Percentiles rank a stretch among this genome's conserved stretches.
phyloP scores from a whole-genome alignment of 768 basidiomycete genomes.

The Tephrocybe rancida region DNA sequence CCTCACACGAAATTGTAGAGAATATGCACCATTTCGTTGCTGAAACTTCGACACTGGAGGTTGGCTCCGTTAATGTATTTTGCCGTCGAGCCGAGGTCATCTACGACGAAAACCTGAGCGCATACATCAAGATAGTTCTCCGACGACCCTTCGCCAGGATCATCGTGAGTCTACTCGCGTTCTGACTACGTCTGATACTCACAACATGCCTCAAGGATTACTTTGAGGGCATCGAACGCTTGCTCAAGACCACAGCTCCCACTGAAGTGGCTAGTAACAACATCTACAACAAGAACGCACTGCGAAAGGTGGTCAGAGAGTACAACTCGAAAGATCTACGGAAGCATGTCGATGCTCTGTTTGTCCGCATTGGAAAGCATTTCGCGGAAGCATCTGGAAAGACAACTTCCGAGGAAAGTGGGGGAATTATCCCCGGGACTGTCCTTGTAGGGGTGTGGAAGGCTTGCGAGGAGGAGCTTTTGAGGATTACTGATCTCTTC shows the following conservation, averaged over 20 bases:
- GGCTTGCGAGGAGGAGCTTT: conserved; percentile 84
- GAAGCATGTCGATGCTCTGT: conserved; percentile 83
- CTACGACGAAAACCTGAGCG: conserved; percentile 86
- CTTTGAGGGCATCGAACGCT: conserved; percentile 90
- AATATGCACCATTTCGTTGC: conserved; percentile 96
- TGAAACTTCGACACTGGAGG: conserved; percentile 73
- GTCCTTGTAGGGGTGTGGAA: conserved; percentile 89
- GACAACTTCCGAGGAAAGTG: conserved; percentile 55
- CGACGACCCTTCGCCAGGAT: conserved; percentile 85
- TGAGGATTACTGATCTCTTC: conserved; percentile 73
- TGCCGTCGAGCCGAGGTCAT: conserved; percentile 75
- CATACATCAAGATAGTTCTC: conserved; percentile 87
- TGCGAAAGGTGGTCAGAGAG: conserved; percentile 89
- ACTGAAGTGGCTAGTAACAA: conserved; percentile 75
- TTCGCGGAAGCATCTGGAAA: conserved; percentile 84
- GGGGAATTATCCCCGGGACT: conserved; percentile 57
- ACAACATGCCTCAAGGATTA: conserved; percentile 66
- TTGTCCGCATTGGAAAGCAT: conserved; percentile 94
- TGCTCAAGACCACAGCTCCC: conserved; percentile 78
- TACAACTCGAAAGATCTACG: conserved; percentile 87
- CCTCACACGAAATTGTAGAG: conserved; percentile 50
- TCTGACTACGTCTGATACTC: background rate
- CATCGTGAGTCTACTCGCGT: conserved; percentile 57
- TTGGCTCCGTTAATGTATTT: conserved; percentile 63
- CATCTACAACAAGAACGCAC: conserved; percentile 70